A percentile compares a stretch with the other conserved stretches of the same genome.
Evolutionary conservation across 192 early-diverging fungal genomes (phyloP).

Genomic region (Coemansia sp.): DNA sequence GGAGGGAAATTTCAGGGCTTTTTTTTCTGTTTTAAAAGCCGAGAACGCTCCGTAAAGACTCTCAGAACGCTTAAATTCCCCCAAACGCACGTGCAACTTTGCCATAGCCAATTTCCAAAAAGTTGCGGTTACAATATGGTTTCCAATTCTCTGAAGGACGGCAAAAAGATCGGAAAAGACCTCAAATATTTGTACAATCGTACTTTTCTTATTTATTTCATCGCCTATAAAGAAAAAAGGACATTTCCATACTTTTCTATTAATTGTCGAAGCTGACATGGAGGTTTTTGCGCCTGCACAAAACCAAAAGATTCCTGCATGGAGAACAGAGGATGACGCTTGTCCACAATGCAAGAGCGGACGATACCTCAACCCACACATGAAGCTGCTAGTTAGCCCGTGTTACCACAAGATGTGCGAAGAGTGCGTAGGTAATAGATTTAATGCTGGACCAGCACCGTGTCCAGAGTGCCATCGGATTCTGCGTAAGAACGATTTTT

Average conservation of each 20-base stretch:
- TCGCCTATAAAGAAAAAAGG: background rate
- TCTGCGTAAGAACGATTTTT: constrained; percentile 81
- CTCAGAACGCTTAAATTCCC: background rate
- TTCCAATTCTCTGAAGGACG: background rate
- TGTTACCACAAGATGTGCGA: constrained; percentile 99
- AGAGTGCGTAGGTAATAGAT: constrained; percentile 82
- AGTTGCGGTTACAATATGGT: background rate
- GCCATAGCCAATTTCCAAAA: constrained; percentile 1
- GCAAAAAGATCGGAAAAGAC: background rate
- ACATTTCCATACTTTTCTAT: background rate
- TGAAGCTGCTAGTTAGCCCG: constrained; percentile 87
- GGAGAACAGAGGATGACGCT: constrained; percentile 29
- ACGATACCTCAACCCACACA: constrained; percentile 79
- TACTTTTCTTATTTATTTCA: background rate
- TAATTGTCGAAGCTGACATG: constrained; percentile 15
- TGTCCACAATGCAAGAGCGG: constrained; percentile 84
- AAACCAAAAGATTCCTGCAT: constrained; percentile 40
- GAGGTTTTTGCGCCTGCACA: constrained; percentile 37
- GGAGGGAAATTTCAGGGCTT: background rate
- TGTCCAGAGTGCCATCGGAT: constrained; percentile 86
- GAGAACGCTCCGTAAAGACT: background rate
- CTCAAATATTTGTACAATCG: background rate
- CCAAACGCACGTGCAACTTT: background rate
- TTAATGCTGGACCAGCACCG: constrained; percentile 80
- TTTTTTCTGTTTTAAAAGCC: background rate